phyloP scores from a whole-genome alignment of 345 rosid genomes.

The Pseudoturritis turrita region DNA sequence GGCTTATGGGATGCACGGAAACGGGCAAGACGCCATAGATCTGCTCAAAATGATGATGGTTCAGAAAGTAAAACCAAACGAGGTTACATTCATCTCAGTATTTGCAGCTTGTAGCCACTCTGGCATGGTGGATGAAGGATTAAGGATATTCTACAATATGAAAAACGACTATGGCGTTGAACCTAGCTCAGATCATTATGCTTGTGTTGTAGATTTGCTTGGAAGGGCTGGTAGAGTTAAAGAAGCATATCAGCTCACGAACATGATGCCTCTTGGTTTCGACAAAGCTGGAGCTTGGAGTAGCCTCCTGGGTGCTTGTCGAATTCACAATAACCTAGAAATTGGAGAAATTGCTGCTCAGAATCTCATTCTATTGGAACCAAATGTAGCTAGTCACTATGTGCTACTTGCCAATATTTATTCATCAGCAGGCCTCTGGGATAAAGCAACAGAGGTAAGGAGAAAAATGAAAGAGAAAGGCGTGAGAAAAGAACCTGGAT shows the following conservation, averaged over 20 bases:
- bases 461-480: conserved; percentile 75
- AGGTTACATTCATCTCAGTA: conserved; percentile 65
- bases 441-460: conserved; percentile 68
- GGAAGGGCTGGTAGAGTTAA: conserved; percentile 76
- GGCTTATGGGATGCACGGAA: conserved; percentile 96
- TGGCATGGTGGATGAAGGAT: conserved; percentile 77
- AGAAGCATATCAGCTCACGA: conserved; percentile 56
- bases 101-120: conserved; percentile 93
- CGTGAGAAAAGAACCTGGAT: conserved; percentile 88
- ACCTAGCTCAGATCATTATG: conserved; percentile 76
- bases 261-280: conserved; percentile 47
- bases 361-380: conserved; percentile 64
- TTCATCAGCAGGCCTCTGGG: conserved; percentile 76
- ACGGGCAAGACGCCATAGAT: conserved; percentile 60
- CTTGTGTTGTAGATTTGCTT: conserved; percentile 83
- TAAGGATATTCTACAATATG: conserved; percentile 63
- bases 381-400: conserved; percentile 82
- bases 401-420: conserved; percentile 82
- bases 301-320: conserved; percentile 82
- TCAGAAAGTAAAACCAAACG: conserved; percentile 58
- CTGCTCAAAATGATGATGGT: conserved; percentile 51
- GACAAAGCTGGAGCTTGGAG: conserved; percentile 78
- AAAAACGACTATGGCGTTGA: conserved; percentile 47
- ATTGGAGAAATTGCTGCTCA: conserved; percentile 71
- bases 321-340: conserved; percentile 61